Evolutionary conservation across 2,329 filamentous ascomycete genomes (phyloP).

Genomic region (Neonectria hederae): DNA sequence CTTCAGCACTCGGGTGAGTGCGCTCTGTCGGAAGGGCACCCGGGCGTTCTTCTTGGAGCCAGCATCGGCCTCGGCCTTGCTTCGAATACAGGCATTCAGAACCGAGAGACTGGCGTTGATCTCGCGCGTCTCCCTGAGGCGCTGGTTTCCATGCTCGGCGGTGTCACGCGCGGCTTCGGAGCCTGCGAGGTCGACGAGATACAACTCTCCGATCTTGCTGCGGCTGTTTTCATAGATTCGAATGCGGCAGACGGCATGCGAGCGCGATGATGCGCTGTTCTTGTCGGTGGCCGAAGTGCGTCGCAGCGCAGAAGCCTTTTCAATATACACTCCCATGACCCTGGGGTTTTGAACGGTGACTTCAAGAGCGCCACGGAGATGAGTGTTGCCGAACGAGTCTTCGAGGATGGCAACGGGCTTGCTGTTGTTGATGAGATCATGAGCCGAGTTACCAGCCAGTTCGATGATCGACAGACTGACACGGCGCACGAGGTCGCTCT

Average conservation of each 20-base stretch:
- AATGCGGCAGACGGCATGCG: slow-evolving; percentile 59
- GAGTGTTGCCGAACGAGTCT: slow-evolving; percentile 55
- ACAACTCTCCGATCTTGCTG: slow-evolving; percentile 54
- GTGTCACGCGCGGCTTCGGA: slow-evolving; percentile 59
- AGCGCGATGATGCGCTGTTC: slow-evolving; percentile 59
- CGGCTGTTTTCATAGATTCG: slow-evolving; percentile 44
- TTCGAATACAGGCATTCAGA: slow-evolving; percentile 63
- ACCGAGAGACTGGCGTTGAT: slow-evolving; percentile 60
- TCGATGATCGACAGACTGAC: slow-evolving; percentile 49
- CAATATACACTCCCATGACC: slow-evolving; percentile 46
- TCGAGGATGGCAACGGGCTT: slow-evolving; percentile 55
- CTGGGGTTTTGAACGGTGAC: slow-evolving; percentile 38
- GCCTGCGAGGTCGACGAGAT: slow-evolving; percentile 59
- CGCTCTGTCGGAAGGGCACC: slow-evolving; percentile 58
- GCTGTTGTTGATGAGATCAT: slow-evolving; percentile 55
- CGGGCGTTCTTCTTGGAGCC: slow-evolving; percentile 46
- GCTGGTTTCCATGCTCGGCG: slow-evolving; percentile 50
- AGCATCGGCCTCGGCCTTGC: slow-evolving; percentile 50
- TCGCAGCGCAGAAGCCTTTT: slow-evolving; percentile 51
- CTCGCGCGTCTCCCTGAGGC: slow-evolving; percentile 57
- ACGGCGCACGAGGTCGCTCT: slow-evolving; percentile 40
- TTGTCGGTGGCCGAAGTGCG: slow-evolving; percentile 54
- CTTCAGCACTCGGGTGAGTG: slow-evolving; percentile 58
- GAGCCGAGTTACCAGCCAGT: slow-evolving; percentile 49
- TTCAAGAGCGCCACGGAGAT: slow-evolving; percentile 54